Conservation (phyloP, 164 flowering plant species). For the grape (Vitis vinifera) region ASM3070453v1 NC_081817.1:6228501-6229000, state of each 20-base stretch:
- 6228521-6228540: conserved; percentile 78
- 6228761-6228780: not conserved
- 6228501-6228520: conserved; percentile 58
- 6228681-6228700: too few species aligned
- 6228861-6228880: conserved; percentile 69
- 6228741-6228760: too few species aligned
- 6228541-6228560: conserved; percentile 84
- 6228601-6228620: not conserved
- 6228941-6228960: conserved; percentile 94
- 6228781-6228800: conserved; percentile 83
- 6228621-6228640: not conserved
- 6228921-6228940: conserved; percentile 83
- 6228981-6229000: not conserved
- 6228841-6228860: conserved; percentile 64
- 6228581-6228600: conserved; percentile 76
- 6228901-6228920: conserved; percentile 88
- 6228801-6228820: conserved; percentile 76
- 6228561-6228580: conserved; percentile 83
- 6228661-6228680: too few species aligned
- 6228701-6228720: too few species aligned
- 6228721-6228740: not conserved
- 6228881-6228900: conserved; percentile 56
- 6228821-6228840: conserved; percentile 97
- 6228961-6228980: conserved; percentile 72
- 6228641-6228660: too few species aligned